These are phyloP conservation scores for Arabidopsis thaliana DNA, from an alignment of 345 rosid species.

Conservation along the genomic window TAIR10.1 NC_003074.8:18690501-18691000, in stretches of 20 bases:
- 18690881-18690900: slow-evolving; percentile 26
- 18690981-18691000: slow-evolving; percentile 73
- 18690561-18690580: slow-evolving; percentile 30
- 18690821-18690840: slow-evolving; percentile 58
- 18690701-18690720: slow-evolving; percentile 54
- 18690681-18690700: slow-evolving; percentile 66
- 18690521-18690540: slow-evolving; percentile 34
- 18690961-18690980: slow-evolving; percentile 67
- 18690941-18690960: slow-evolving; percentile 71
- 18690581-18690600: slow-evolving; percentile 6
- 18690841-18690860: slow-evolving; percentile 59
- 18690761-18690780: slow-evolving; percentile 64
- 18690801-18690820: slow-evolving; percentile 76
- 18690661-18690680: slow-evolving; percentile 77
- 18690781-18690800: slow-evolving; percentile 86
- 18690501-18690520: slow-evolving; percentile 71
- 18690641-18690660: slow-evolving; percentile 71
- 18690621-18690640: slow-evolving; percentile 74
- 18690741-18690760: slow-evolving; percentile 58
- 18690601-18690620: slow-evolving; percentile 73
- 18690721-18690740: slow-evolving; percentile 78
- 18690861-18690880: slow-evolving; percentile 70
- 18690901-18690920: slow-evolving; percentile 18
- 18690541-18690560: slow-evolving; percentile 34
- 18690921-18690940: slow-evolving; percentile 28